Percentiles rank a stretch among this genome's conserved stretches.
These are phyloP conservation scores for Xylona heveae DNA, from an alignment of 495 filamentous ascomycete species.

Conservation along the genomic window DNA sequence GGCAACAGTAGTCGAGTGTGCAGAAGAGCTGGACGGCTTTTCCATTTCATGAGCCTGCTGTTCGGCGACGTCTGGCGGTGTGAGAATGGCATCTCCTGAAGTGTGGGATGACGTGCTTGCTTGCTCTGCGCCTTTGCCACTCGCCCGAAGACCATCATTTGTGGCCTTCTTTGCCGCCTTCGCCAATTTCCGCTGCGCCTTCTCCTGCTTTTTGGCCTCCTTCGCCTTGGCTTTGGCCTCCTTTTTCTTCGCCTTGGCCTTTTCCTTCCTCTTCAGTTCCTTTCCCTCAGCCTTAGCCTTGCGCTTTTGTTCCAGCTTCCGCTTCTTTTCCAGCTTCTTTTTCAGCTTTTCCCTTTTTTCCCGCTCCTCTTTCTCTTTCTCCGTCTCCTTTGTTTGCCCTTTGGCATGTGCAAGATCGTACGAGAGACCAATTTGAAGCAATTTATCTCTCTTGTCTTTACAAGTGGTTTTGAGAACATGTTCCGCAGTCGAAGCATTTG, in stretches of 20 bases:
- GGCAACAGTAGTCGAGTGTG: too few relatives aligned
- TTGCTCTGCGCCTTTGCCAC: too few relatives aligned
- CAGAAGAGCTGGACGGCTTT: too few relatives aligned
- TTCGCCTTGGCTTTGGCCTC: conserved; percentile 7
- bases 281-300: conserved; percentile 19
- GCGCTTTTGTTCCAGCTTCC: conserved; percentile 26
- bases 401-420: conserved; percentile 77
- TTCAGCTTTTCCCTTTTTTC: conserved; percentile 23
- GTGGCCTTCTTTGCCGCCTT: neutral
- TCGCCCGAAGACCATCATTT: too few relatives aligned
- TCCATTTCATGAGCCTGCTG: too few relatives aligned
- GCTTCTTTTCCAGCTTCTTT: conserved; percentile 30
- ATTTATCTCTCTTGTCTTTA: conserved; percentile 47
- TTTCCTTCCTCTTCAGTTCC: conserved; percentile 14
- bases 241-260: conserved; percentile 12
- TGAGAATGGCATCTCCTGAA: too few relatives aligned
- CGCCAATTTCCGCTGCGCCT: neutral
- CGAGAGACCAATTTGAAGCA: conserved; percentile 57
- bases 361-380: conserved; percentile 33
- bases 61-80: too few relatives aligned
- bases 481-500: conserved; percentile 32
- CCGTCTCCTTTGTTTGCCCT: conserved; percentile 40
- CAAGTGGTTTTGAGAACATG: conserved; percentile 44
- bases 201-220: neutral
- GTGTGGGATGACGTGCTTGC: too few relatives aligned